phyloP scores from a whole-genome alignment of 2,329 filamentous ascomycete species.

The Aspergillus pseudoglaucus region DNA sequence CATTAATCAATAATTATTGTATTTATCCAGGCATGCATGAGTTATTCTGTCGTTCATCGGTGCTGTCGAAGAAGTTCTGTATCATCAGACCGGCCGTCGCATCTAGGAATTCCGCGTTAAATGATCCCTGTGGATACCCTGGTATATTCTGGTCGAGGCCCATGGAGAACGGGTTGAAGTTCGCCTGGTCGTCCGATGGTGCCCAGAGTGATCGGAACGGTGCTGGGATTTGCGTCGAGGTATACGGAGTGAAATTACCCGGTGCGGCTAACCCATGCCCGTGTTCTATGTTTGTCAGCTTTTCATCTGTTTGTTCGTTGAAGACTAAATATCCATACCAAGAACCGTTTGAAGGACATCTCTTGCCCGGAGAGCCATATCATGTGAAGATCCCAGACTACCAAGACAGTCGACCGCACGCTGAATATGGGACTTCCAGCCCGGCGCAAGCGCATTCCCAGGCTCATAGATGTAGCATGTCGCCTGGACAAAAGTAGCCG shows the following conservation, averaged over 20 bases:
- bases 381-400: constrained; percentile 13
- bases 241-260: constrained; percentile 2
- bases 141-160: constrained; percentile 5
- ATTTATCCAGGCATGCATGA: constrained; percentile 3
- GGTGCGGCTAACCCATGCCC: not conserved
- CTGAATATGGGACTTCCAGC: constrained; percentile 11
- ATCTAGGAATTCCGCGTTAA: constrained; percentile 14
- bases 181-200: constrained; percentile 4
- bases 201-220: constrained; percentile 7
- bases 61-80: constrained; percentile 10
- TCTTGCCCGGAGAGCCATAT: constrained; percentile 14
- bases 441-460: constrained; percentile 7
- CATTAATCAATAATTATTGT: too few relatives aligned
- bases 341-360: constrained; percentile 13
- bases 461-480: constrained; percentile 17
- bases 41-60: constrained; percentile 6
- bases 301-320: not conserved
- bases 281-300: constrained; percentile 1
- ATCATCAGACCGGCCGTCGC: constrained; percentile 14
- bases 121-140: constrained; percentile 11
- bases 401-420: constrained; percentile 12
- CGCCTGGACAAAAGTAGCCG: constrained; percentile 17
- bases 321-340: constrained; percentile 1
- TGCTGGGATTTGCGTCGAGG: constrained; percentile 3
- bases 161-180: constrained; percentile 8